phyloP scores from a whole-genome alignment of 148 eudicot genomes.

The Silene latifolia region DNA sequence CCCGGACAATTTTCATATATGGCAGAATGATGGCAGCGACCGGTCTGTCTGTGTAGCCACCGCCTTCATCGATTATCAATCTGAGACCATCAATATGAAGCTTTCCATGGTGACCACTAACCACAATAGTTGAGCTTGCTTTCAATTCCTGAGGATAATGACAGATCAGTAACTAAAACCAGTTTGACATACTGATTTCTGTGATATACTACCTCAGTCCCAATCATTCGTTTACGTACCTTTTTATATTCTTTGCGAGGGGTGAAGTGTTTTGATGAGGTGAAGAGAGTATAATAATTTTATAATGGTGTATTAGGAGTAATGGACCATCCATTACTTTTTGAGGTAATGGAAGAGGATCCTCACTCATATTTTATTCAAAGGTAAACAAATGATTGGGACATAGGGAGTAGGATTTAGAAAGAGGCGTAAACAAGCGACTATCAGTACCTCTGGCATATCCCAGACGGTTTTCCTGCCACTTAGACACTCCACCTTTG shows the following conservation, averaged over 20 bases:
- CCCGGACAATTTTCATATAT: constrained; percentile 61
- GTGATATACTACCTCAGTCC: not conserved
- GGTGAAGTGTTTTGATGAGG: too few species aligned
- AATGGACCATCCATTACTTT: too few species aligned
- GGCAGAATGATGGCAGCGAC: constrained; percentile 84
- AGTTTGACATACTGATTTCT: not conserved
- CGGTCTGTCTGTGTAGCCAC: constrained; percentile 59
- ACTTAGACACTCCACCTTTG: constrained; percentile 73
- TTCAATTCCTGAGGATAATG: constrained; percentile 46
- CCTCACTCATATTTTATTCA: too few species aligned
- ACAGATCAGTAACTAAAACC: not conserved
- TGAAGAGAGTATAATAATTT: too few species aligned
- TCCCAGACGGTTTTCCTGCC: constrained; percentile 84
- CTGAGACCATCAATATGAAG: constrained; percentile 73
- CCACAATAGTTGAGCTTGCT: constrained; percentile 49
- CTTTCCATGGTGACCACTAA: constrained; percentile 95
- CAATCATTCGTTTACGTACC: too few species aligned
- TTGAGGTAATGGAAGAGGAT: too few species aligned
- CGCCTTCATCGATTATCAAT: constrained; percentile 80
- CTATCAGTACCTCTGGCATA: constrained; percentile 63
- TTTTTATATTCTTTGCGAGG: too few species aligned
- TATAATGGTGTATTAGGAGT: too few species aligned
- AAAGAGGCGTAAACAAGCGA: not conserved
- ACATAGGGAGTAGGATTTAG: too few species aligned
- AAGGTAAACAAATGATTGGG: too few species aligned